Evolutionary conservation across 176 grass and related monocot genomes (phyloP), one percentile per base, ranked within the genome.

Genomic region (Lolium rigidum): DNA sequence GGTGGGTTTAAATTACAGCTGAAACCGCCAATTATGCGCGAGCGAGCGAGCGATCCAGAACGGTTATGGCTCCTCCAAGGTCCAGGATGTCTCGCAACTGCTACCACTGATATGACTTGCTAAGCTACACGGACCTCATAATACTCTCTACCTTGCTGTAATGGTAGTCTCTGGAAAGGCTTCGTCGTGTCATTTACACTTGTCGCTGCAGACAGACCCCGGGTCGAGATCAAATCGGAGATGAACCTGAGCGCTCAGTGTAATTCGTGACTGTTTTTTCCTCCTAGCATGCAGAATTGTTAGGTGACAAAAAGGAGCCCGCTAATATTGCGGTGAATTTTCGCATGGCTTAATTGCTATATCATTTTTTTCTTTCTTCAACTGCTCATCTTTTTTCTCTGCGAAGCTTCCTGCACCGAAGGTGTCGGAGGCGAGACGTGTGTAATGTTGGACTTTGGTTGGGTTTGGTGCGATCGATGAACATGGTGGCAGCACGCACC

Each of bases 61-160:
- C 68, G 39, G 78, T 81, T 85, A 82, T 17, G 77, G 74, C 83
- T 87, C 89, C 85, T 87, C 86, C 10, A 51, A 70, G 80, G 68
- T 87, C 89, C 84, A 90, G 74, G 89, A 87, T 83, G 74, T 80
- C 89, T 59, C 57, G 66, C 80, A 87, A 79, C 89, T 15, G 66
- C 89, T 15, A 80, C 89, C 80, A 57, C 66, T 68, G 89, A 79
- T 79, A 79, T 79, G 64, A 35, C 55, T 18, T 3, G 17, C 66
- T 26, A 6, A 50, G 82, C 55, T 54, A 76, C 74, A 43, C 41
- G 5, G 8, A 47, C 57, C 63, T 70, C 55, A 67, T 65, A 66
- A 21, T 60, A 74, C 60, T 41, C 1, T 24, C 24, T 0, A 2
- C 31, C 3, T 35, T 35, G 31, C 31, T 35, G 31, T 35, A 35